These are phyloP conservation scores for Solanum tarijense DNA, from an alignment of 257 asterid species.

Conservation along the genomic window DNA sequence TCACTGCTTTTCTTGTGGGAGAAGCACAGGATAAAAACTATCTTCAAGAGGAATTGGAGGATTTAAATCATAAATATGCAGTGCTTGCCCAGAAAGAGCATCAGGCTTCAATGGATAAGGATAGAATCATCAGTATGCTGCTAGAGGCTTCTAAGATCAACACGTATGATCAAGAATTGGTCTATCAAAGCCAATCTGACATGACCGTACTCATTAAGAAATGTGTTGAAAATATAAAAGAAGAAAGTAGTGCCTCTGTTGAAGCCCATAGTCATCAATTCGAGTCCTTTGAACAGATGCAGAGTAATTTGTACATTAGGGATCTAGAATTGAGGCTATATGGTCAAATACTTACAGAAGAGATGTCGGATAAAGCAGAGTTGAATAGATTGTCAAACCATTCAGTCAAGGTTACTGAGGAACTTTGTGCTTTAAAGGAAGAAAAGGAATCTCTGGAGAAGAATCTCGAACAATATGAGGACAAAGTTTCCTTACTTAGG, in stretches of 20 bases:
- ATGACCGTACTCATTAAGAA: constrained; percentile 25
- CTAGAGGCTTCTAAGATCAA: constrained; percentile 65
- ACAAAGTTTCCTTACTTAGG: constrained; percentile 57
- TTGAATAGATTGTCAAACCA: constrained; percentile 37
- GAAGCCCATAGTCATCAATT: constrained; percentile 33
- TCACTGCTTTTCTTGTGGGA: constrained; percentile 42
- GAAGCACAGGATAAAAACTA: constrained; percentile 53
- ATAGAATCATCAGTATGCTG: constrained; percentile 36
- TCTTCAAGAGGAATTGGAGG: constrained; percentile 52
- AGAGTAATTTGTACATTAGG: constrained; percentile 51
- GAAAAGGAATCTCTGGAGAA: constrained; percentile 49
- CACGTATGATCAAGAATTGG: constrained; percentile 20
- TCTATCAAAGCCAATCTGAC: constrained; percentile 30
- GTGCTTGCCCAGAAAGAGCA: constrained; percentile 34
- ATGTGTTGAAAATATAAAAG: constrained; percentile 60
- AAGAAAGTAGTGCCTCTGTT: constrained; percentile 19
- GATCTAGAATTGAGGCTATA: constrained; percentile 52
- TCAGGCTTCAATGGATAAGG: constrained; percentile 40
- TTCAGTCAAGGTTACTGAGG: constrained; percentile 32
- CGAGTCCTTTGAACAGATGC: constrained; percentile 42
- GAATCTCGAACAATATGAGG: constrained; percentile 66
- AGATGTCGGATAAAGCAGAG: constrained; percentile 31
- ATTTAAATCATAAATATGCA: constrained; percentile 37
- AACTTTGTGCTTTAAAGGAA: constrained; percentile 35
- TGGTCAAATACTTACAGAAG: constrained; percentile 54